These are phyloP conservation scores for Ceratocystis cubensis DNA, from an alignment of 2,329 filamentous ascomycete genomes.

Conservation along the genomic window DNA sequence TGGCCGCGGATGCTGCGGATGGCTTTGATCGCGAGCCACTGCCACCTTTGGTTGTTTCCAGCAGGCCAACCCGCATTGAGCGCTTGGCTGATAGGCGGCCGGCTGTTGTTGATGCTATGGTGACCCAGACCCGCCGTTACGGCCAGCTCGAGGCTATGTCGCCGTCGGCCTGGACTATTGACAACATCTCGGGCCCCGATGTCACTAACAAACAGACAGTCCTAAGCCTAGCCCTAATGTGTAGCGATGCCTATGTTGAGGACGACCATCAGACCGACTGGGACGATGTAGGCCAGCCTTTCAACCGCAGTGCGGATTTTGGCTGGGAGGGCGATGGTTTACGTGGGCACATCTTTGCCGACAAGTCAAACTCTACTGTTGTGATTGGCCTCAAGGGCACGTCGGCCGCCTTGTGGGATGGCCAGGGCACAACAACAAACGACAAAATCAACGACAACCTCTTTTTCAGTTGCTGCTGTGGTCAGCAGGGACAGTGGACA, in stretches of 20 bases:
- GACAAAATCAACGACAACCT: conserved; percentile 98
- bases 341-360: conserved; percentile 82
- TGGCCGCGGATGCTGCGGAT: conserved; percentile 50
- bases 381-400: conserved; percentile 92
- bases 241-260: conserved; percentile 76
- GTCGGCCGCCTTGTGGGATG: conserved; percentile 80
- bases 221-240: conserved; percentile 74
- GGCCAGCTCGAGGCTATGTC: conserved; percentile 57
- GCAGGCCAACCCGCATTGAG: conserved; percentile 58
- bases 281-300: conserved; percentile 65
- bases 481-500: conserved; percentile 76
- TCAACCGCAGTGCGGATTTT: conserved; percentile 79
- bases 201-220: conserved; percentile 76
- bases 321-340: conserved; percentile 86
- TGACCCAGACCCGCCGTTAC: conserved; percentile 56
- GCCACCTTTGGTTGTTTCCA: conserved; percentile 47
- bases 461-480: conserved; percentile 96
- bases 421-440: conserved; percentile 91
- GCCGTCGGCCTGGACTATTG: conserved; percentile 67
- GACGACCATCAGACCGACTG: conserved; percentile 62
- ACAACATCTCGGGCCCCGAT: conserved; percentile 67
- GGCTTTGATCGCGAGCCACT: conserved; percentile 40
- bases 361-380: conserved; percentile 72
- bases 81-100: conserved; percentile 67
- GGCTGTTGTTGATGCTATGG: conserved; percentile 63